Conservation (phyloP, 202 grass and related monocot genomes). For the Alloteropsis angusta region DNA sequence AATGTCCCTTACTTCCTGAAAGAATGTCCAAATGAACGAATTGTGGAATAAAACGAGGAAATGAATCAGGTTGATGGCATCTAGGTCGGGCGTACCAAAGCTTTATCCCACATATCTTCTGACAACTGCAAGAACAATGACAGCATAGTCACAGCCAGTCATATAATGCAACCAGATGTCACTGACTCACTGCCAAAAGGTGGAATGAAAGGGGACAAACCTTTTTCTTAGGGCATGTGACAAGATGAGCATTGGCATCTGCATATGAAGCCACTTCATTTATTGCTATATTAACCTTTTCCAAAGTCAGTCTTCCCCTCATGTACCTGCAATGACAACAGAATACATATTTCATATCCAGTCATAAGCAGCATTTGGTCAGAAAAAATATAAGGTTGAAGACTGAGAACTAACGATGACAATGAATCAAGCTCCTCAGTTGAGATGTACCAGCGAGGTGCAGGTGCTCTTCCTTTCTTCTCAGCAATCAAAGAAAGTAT, state of each 20-base stretch:
- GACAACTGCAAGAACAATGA: too few relatives aligned
- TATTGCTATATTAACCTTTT: constrained; percentile 93
- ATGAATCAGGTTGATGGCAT: too few relatives aligned
- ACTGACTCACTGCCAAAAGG: too few relatives aligned
- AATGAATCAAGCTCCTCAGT: constrained; percentile 70
- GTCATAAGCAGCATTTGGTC: constrained; percentile 5
- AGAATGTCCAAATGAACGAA: too few relatives aligned
- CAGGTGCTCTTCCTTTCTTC: constrained; percentile 62
- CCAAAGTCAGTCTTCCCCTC: constrained; percentile 84
- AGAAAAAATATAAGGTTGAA: neutral
- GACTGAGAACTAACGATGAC: constrained; percentile 56
- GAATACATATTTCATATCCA: constrained; percentile 9
- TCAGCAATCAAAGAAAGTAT: constrained; percentile 26
- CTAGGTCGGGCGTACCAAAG: too few relatives aligned
- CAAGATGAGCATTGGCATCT: constrained; percentile 69
- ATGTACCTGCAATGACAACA: constrained; percentile 59
- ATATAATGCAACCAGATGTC: too few relatives aligned
- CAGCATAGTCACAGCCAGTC: too few relatives aligned
- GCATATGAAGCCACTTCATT: constrained; percentile 82
- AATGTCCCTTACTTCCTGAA: too few relatives aligned
- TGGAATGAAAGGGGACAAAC: constrained; percentile 30
- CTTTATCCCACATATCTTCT: too few relatives aligned
- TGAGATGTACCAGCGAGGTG: constrained; percentile 79
- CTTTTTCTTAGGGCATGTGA: constrained; percentile 78
- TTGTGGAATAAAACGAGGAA: too few relatives aligned